Base-by-base conservation (phyloP, 306 rosid genomes). In the Luffa acutangula region DNA sequence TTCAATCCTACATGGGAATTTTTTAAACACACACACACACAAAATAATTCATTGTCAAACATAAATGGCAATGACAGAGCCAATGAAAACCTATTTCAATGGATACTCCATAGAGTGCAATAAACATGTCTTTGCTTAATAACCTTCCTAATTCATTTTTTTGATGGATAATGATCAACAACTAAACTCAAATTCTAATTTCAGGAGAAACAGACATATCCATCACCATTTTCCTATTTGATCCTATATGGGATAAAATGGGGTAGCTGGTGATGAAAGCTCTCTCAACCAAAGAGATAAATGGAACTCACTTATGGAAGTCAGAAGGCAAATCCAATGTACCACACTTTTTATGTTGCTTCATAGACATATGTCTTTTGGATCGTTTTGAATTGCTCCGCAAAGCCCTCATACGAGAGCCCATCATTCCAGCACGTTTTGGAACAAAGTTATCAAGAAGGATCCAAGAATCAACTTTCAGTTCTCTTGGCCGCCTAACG, bases 311-410 rank as follows among this genome's bases (percentile, higher is more conserved):
- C 97, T 83, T 88, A n/a, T 74, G 85, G 76, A 84, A 77, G 73
- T 92, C 91, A 72, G 37, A 81, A 75, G 93, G 91, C 83, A 92
- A 86, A 83, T 89, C 80, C 20, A 91, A 74, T 60, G 90, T 80
- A 57, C 97, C 97, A 48, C 71, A 73, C 41, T 85, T 88, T 80
- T 92, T 92, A 74, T 87, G 96, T 37, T 89, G 88, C 78, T 85
- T 95, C 91, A 90, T 84, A 34, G 97, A 90, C 96, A 95, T 89
- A 80, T 72, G 88, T 83, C 75, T 91, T 88, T 88, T 91, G 15
- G 97, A 93, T 6, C 92, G 91, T 84, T 85, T 95, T 6, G 97
- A 95, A 88, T 88, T 93, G 54, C 81, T 79, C 79, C 7, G 87
- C 83, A 90, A 80, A 63, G 88, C 91, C 82, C 93, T 88, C 41